Conservation (phyloP, 768 basidiomycete genomes). For the Piloderma croceum region DNA sequence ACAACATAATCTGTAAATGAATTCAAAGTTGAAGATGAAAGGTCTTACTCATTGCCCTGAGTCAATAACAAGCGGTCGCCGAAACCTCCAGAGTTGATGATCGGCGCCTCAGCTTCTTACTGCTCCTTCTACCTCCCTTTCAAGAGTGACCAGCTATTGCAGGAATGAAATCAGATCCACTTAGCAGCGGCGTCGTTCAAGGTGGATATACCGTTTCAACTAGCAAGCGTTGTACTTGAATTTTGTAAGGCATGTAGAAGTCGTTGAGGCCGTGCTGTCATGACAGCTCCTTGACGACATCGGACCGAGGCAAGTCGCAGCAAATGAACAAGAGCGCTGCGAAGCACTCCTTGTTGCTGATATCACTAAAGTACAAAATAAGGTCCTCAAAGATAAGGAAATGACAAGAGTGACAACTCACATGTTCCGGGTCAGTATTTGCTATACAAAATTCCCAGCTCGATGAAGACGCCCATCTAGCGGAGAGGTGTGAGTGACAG, state of each 20-base stretch:
- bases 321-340: conserved; percentile 85
- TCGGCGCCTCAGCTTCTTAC: conserved; percentile 77
- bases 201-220: conserved; percentile 56
- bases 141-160: conserved; percentile 64
- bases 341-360: conserved; percentile 98
- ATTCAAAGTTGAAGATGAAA: too few relatives aligned
- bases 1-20: too few relatives aligned
- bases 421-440: too few relatives aligned
- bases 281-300: conserved; percentile 89
- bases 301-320: conserved; percentile 92
- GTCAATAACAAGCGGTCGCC: conserved; percentile 61
- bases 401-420: too few relatives aligned
- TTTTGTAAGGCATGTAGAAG: conserved; percentile 95
- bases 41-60: conserved; percentile 70
- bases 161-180: conserved; percentile 9
- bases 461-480: too few relatives aligned
- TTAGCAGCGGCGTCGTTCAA: background rate
- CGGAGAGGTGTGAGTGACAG: too few relatives aligned
- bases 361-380: conserved; percentile 93
- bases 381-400: conserved; percentile 96
- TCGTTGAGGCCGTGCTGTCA: conserved; percentile 97
- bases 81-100: conserved; percentile 79
- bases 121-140: conserved; percentile 94
- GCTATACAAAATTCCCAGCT: too few relatives aligned
- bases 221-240: conserved; percentile 78